Evolutionary conservation across 1,284 basidiomycete species (phyloP).

Genomic region (Boletellus dicymbophilus): DNA sequence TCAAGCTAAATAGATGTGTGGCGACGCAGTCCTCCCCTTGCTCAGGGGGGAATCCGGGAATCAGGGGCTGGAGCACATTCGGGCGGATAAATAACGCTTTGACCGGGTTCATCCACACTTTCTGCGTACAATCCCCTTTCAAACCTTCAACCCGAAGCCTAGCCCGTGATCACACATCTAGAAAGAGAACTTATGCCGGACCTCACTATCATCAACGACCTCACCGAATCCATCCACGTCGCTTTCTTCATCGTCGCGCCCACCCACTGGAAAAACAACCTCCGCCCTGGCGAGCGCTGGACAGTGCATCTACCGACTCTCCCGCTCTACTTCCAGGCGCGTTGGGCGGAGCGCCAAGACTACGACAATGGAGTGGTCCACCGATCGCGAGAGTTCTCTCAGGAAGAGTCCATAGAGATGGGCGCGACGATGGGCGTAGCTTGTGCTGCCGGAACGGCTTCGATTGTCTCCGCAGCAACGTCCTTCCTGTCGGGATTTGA

Average conservation of each 20-base stretch:
- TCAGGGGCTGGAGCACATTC: too few relatives aligned
- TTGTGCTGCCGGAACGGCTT: constrained; percentile 20
- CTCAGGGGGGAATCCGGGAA: too few relatives aligned
- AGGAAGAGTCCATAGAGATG: constrained; percentile 19
- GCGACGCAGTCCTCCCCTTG: neutral
- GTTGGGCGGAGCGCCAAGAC: constrained; percentile 17
- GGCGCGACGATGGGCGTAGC: constrained; percentile 17
- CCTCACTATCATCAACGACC: constrained; percentile 21
- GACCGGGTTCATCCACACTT: neutral
- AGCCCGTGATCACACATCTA: too few relatives aligned
- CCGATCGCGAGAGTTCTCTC: constrained; percentile 14
- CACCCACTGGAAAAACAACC: constrained; percentile 19
- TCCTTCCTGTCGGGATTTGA: constrained; percentile 7
- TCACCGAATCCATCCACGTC: constrained; percentile 20
- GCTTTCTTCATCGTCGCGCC: constrained; percentile 21
- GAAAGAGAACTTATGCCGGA: constrained; percentile 18
- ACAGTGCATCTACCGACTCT: constrained; percentile 16
- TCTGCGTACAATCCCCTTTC: neutral
- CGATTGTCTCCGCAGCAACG: constrained; percentile 7
- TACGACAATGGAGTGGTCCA: constrained; percentile 1
- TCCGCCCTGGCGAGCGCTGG: constrained; percentile 21
- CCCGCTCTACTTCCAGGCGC: constrained; percentile 23
- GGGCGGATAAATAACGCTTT: neutral
- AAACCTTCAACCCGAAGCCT: too few relatives aligned
- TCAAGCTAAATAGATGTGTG: neutral